Base-by-base conservation (phyloP, 2,329 filamentous ascomycete genomes). In the Periglandula ipomoeae region DNA sequence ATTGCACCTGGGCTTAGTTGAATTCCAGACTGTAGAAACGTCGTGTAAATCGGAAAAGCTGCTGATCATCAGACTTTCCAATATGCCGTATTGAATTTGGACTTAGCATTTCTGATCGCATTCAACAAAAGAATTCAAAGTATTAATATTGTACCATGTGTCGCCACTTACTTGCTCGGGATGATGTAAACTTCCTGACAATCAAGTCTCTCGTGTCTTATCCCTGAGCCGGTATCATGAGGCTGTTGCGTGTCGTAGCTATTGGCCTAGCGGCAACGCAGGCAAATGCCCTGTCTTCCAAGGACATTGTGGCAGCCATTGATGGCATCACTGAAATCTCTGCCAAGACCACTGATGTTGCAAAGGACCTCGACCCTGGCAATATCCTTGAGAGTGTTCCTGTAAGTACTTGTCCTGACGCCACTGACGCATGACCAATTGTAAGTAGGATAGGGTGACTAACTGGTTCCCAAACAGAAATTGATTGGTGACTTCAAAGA, bases 201-300 rank as follows among this genome's bases (percentile, higher is more conserved):
- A n/a, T n/a, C n/a, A n/a, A n/a, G n/a, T n/a, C n/a, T n/a, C n/a
- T n/a, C n/a, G n/a, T n/a, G n/a, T n/a, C n/a, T n/a, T n/a, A n/a
- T n/a, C n/a, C n/a, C n/a, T n/a, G n/a, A n/a, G n/a, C n/a, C n/a
- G n/a, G n/a, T n/a, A n/a, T n/a, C n/a, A n/a, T n/a, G 52, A 56
- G 57, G 46, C 6, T 55, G 24, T 35, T 57, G 22, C 43, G 52
- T 44, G n/a, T 55, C 32, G 38, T 46, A 42, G 47, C 55, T 44
- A n/a, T 53, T 48, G 47, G 53, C 35, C 48, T 58, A 22, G 50
- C 47, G 37, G 51, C 49, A 17, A 48, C 51, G 3, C 47, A 47
- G 22, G 52, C 44, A 26, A 50, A 53, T 13, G 45, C 49, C 22
- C 35, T 47, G 26, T 37, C 46, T 19, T 38, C 52, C 19, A 41